Percentiles rank a stretch among this genome's conserved stretches.
phyloP scores from a whole-genome alignment of 257 asterid genomes.

The Mentha longifolia region DNA sequence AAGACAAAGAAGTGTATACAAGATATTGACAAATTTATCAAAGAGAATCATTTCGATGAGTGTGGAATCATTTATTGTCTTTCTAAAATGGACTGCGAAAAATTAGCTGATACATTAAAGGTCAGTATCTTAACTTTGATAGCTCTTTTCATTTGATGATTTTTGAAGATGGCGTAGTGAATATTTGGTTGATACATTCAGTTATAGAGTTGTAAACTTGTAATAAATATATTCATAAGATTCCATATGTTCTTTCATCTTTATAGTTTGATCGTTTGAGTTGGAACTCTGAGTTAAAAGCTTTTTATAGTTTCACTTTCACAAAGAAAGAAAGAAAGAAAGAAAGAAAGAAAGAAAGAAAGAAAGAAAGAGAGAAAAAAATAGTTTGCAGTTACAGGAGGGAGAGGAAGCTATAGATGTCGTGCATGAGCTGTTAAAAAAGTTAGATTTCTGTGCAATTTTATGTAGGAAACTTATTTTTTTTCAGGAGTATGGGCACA shows the following conservation, averaged over 20 bases:
- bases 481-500: conserved; percentile 81
- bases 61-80: conserved; percentile 96
- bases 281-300: conserved; percentile 1
- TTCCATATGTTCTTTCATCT: conserved; percentile 5
- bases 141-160: conserved; percentile 29
- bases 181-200: neutral
- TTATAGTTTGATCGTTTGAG: neutral
- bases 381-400: conserved; percentile 12
- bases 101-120: conserved; percentile 88
- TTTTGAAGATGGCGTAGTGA: conserved; percentile 25
- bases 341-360: neutral
- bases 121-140: conserved; percentile 44
- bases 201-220: conserved; percentile 15
- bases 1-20: conserved; percentile 93
- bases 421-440: neutral
- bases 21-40: conserved; percentile 79
- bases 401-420: conserved; percentile 18
- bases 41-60: conserved; percentile 80
- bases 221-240: neutral
- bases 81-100: conserved; percentile 97
- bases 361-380: neutral
- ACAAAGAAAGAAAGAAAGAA: no score
- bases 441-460: conserved; percentile 28
- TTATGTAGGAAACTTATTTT: conserved; percentile 29
- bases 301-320: neutral